Conservation (phyloP, 176 grass and related monocot species). For the Phyllostachys edulis region DNA sequence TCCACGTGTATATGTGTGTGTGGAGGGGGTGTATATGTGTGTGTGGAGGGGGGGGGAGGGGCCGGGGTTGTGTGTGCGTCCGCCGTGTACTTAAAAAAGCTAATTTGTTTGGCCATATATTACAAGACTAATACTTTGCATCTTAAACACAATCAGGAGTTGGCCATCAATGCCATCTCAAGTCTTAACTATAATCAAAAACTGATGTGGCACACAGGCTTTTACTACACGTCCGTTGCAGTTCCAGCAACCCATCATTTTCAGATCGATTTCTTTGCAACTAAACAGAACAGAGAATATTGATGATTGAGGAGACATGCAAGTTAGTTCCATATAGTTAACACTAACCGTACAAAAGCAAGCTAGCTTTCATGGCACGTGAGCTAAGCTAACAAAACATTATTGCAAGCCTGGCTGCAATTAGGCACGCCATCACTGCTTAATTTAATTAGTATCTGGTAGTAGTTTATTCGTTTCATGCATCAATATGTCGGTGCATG, state of each 20-base stretch:
- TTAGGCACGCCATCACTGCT: background rate
- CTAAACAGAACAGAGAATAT: background rate
- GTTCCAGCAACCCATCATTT: background rate
- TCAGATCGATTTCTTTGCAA: background rate
- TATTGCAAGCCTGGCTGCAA: background rate
- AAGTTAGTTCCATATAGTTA: background rate
- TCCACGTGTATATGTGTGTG: no score
- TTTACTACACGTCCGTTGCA: background rate
- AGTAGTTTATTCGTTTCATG: no score
- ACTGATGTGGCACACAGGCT: background rate
- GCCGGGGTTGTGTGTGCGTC: no score
- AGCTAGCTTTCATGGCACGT: background rate
- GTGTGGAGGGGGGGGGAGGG: no score
- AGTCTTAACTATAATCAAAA: background rate
- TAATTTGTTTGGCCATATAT: no score
- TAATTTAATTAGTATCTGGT: background rate
- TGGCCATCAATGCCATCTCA: background rate
- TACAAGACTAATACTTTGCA: background rate
- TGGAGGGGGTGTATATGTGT: no score
- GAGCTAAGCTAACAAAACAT: background rate
- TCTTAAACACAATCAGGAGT: background rate
- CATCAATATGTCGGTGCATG: background rate
- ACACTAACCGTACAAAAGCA: background rate
- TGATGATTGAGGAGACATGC: background rate
- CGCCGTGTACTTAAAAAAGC: no score